Evolutionary conservation across 2,329 filamentous ascomycete genomes (phyloP), one percentile per base, ranked within the genome.

Genomic region (Claviceps citrina): DNA sequence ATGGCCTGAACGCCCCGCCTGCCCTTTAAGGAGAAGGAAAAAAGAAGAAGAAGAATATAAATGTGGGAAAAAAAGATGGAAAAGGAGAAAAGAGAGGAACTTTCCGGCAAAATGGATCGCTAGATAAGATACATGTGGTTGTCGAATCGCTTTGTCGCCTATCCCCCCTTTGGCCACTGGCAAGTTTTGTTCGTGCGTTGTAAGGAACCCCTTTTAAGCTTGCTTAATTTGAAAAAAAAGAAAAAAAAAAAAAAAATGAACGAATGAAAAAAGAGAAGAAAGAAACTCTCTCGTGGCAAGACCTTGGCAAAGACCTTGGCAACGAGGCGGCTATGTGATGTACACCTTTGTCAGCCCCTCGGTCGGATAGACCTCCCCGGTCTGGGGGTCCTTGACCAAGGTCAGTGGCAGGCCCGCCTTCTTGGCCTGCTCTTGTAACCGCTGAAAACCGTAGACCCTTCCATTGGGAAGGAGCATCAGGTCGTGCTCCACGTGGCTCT

Each of bases 401-500:
- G 73, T 78, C 6, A 68, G 54, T 18, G 68, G 64, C 31, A 91
- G 67, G 1, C 83, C 83, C 0, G 85, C 67, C 63, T 93, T 95
- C 53, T 75, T 73, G 41, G 87, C 84, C 57, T 91, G 77, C 42
- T 82, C 74, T 45, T 81, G 65, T 37, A 98, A 65, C 38, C 80
- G 68, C 41, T 81, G 74, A 43, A 76, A 71, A 16, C 89, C 84
- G 55, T 94, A 95, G 8, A 93, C 81, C 39, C 84, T 71, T 1
- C 82, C 80, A 57, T 93, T 95, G 19, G 91, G 91, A 41, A 98
- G 62, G 32, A 96, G 72, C 16, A 93, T 72, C 1, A 91, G 73
- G 54, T 96, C 87, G 34, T 76, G 77, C 55, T 94, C 89, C 24
- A 96, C 84, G 45, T 85, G 83, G 55, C 85, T 94, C 67, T 93